These are phyloP conservation scores for Fusarium compactum DNA, from an alignment of 2,329 filamentous ascomycete genomes.

Conservation along the genomic window DNA sequence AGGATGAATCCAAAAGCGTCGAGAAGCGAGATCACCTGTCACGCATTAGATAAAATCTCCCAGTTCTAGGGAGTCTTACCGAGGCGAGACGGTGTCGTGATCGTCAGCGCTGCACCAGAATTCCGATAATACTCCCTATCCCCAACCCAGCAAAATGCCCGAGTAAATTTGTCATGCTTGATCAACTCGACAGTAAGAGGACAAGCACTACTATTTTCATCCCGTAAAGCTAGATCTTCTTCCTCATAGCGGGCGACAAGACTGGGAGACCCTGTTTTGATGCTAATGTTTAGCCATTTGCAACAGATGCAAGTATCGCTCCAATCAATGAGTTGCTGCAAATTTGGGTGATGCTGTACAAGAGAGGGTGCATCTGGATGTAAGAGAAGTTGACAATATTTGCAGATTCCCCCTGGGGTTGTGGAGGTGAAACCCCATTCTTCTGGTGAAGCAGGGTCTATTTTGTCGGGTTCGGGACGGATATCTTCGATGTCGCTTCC, in stretches of 20 bases:
- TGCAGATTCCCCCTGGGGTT: constrained; percentile 5
- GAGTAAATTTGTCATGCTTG: not conserved
- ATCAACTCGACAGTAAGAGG: not conserved
- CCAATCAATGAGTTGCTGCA: not conserved
- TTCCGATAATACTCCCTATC: not conserved
- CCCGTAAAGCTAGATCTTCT: not conserved
- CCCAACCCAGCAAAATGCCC: constrained; percentile 1
- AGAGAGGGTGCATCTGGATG: not conserved
- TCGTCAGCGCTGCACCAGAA: not conserved
- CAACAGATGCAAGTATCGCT: not conserved
- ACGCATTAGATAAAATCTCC: rapidly evolving
- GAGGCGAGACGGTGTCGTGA: constrained; percentile 2
- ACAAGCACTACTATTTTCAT: not conserved
- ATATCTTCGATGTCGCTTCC: constrained; percentile 12
- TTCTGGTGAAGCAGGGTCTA: not conserved
- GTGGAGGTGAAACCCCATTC: constrained; percentile 2
- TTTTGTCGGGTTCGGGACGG: not conserved
- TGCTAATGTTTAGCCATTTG: constrained; percentile 16
- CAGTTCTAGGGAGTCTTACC: not conserved
- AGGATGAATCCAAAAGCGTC: not conserved
- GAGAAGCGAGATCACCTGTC: not conserved
- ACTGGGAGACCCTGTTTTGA: not conserved
- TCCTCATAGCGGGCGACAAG: not conserved
- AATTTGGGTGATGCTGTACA: not conserved
- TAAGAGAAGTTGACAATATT: constrained; percentile 12